These are phyloP conservation scores for Vaccinium corymbosum DNA, from an alignment of 148 eudicot species.

Conservation along the genomic window DNA sequence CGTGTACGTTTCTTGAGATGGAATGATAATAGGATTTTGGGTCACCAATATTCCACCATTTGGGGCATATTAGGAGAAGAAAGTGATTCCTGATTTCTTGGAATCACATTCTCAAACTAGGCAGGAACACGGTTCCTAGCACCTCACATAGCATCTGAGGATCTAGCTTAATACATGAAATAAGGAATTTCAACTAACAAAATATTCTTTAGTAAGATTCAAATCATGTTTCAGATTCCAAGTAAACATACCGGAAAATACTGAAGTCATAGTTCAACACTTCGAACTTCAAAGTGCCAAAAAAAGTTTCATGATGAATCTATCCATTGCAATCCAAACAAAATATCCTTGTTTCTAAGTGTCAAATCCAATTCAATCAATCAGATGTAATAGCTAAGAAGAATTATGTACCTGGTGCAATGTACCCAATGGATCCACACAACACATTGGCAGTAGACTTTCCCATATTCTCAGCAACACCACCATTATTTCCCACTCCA, in stretches of 20 bases:
- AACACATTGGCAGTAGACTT: slow-evolving; percentile 31
- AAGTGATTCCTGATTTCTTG: neutral
- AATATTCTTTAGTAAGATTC: neutral
- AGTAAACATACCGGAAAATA: neutral
- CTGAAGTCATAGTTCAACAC: neutral
- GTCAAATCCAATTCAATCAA: neutral
- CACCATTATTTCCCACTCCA: slow-evolving; percentile 23
- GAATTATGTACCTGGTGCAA: slow-evolving; percentile 40
- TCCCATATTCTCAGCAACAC: slow-evolving; percentile 22
- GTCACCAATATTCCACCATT: neutral
- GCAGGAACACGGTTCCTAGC: neutral
- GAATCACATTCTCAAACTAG: neutral
- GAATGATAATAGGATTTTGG: neutral
- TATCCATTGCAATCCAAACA: neutral
- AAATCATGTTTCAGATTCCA: neutral
- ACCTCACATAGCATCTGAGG: neutral
- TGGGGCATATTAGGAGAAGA: neutral
- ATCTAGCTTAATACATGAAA: neutral
- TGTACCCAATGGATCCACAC: slow-evolving; percentile 46
- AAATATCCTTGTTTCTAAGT: neutral
- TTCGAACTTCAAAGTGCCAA: neutral
- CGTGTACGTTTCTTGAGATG: no score
- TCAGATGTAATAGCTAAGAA: neutral
- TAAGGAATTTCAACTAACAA: neutral
- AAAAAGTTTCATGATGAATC: neutral